A percentile compares a stretch with the other conserved stretches of the same genome.
These are phyloP conservation scores for Mycena metata DNA, from an alignment of 768 basidiomycete genomes.

Conservation along the genomic window DNA sequence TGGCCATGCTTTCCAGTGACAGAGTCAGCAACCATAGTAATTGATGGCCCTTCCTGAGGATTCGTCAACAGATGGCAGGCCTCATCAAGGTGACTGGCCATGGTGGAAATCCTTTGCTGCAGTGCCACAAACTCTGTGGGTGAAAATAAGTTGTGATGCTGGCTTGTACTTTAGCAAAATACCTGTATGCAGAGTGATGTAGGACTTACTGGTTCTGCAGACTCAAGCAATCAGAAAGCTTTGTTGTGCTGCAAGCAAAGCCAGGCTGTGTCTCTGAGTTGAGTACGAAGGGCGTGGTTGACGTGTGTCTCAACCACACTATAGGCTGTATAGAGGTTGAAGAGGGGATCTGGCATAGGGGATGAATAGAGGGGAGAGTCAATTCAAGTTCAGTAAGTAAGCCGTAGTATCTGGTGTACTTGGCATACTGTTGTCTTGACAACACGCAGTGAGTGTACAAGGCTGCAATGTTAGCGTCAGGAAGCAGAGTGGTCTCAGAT, in stretches of 20 bases:
- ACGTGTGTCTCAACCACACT: slow-evolving; percentile 3
- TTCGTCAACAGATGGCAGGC: slow-evolving; percentile 37
- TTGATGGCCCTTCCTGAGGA: slow-evolving; percentile 22
- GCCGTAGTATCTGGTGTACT: no score
- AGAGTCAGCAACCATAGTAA: neutral
- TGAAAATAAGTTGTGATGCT: slow-evolving; percentile 30
- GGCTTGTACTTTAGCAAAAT: neutral
- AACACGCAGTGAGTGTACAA: no score
- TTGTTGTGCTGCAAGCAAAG: neutral
- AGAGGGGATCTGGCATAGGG: slow-evolving; percentile 9
- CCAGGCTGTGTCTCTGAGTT: neutral
- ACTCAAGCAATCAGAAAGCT: no score
- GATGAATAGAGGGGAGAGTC: no score
- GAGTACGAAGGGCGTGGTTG: slow-evolving; percentile 8
- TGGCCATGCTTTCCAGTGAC: slow-evolving; percentile 27
- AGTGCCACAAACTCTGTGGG: slow-evolving; percentile 36
- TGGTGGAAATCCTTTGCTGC: slow-evolving; percentile 31
- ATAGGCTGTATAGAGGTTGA: slow-evolving; percentile 7
- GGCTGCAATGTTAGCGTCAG: no score
- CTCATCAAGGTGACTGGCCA: slow-evolving; percentile 37
- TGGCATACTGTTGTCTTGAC: no score
- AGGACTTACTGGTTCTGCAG: no score
- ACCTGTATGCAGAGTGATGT: no score
- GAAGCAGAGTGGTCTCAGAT: no score
- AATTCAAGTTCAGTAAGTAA: no score